Percentiles rank a stretch among this genome's conserved stretches.
Evolutionary conservation across 805 yeast species (phyloP).

Genomic region (Barnettozyma pratensis): DNA sequence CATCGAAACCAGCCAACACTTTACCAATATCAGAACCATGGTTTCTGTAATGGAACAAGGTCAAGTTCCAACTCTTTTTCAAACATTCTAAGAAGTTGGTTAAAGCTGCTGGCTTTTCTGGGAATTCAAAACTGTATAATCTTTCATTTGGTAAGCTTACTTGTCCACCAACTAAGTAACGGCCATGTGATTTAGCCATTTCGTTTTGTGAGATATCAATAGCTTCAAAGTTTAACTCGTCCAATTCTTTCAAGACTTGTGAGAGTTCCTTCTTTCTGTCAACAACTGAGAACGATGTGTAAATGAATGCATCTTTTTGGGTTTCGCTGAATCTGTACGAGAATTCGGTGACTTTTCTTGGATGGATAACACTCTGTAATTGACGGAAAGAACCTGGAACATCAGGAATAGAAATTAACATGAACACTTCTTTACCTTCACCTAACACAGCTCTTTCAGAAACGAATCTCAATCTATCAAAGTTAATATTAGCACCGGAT

Average conservation of each 20-base stretch:
- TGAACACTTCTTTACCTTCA: constrained; percentile 93
- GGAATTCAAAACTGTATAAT: constrained; percentile 84
- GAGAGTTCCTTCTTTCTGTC: constrained; percentile 71
- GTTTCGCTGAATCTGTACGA: constrained; percentile 61
- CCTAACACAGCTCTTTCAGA: constrained; percentile 98
- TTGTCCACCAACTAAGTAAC: constrained; percentile 94
- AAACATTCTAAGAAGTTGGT: constrained; percentile 69
- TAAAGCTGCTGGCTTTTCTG: constrained; percentile 95
- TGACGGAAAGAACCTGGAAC: constrained; percentile 83
- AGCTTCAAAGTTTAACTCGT: constrained; percentile 62
- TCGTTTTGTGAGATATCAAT: constrained; percentile 88
- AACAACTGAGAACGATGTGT: constrained; percentile 79
- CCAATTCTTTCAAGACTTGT: constrained; percentile 55
- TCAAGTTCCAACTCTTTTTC: constrained; percentile 81
- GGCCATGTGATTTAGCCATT: constrained; percentile 92
- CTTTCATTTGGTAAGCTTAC: constrained; percentile 70
- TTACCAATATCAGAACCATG: constrained; percentile 95
- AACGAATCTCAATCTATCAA: constrained; percentile 91
- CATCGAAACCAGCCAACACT: constrained; percentile 83
- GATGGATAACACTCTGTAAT: constrained; percentile 72
- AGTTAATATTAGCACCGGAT: constrained; percentile 98
- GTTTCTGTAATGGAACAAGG: constrained; percentile 94
- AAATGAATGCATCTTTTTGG: constrained; percentile 63
- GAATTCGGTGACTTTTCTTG: constrained; percentile 91
- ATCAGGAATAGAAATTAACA: constrained; percentile 89